phyloP scores from a whole-genome alignment of 495 filamentous ascomycete species.

The Hyaloscypha hepaticicola region DNA sequence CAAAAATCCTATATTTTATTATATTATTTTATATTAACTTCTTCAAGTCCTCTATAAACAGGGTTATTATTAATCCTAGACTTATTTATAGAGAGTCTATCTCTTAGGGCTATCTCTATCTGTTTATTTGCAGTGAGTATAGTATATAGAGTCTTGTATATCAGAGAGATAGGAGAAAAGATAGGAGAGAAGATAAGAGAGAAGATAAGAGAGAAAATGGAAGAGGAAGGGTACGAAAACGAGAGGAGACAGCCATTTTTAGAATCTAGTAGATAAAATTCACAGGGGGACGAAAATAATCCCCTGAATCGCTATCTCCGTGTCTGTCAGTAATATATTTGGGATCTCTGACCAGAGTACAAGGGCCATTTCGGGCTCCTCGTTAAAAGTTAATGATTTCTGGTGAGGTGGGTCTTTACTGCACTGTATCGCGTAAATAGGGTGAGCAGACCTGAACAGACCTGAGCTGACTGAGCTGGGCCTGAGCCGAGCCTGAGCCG shows the following conservation, averaged over 20 bases:
- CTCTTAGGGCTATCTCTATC: no score
- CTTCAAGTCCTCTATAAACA: slow-evolving; percentile 21
- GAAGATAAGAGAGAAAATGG: slow-evolving; percentile 16
- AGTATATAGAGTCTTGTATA: no score
- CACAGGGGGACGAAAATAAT: slow-evolving; percentile 17
- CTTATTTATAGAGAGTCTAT: no score
- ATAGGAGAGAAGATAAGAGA: slow-evolving; percentile 19
- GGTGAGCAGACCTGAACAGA: no score
- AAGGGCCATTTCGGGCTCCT: slow-evolving; percentile 9
- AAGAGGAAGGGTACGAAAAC: slow-evolving; percentile 16
- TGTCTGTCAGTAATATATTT: slow-evolving; percentile 21
- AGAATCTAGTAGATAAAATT: slow-evolving; percentile 14
- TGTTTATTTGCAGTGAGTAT: no score
- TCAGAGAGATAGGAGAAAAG: slow-evolving; percentile 6
- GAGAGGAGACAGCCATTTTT: slow-evolving; percentile 24
- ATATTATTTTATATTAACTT: slow-evolving; percentile 14
- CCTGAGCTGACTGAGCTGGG: no score
- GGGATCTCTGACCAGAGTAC: slow-evolving; percentile 13
- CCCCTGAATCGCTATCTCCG: slow-evolving; percentile 14
- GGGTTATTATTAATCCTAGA: background rate
- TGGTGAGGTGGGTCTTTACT: no score
- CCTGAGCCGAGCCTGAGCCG: no score
- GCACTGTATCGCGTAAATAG: no score
- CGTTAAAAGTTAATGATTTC: slow-evolving; percentile 24
- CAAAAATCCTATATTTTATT: slow-evolving; percentile 19